Evolutionary conservation across 148 eudicot genomes (phyloP).

Genomic region (Euryodendron excelsum): DNA sequence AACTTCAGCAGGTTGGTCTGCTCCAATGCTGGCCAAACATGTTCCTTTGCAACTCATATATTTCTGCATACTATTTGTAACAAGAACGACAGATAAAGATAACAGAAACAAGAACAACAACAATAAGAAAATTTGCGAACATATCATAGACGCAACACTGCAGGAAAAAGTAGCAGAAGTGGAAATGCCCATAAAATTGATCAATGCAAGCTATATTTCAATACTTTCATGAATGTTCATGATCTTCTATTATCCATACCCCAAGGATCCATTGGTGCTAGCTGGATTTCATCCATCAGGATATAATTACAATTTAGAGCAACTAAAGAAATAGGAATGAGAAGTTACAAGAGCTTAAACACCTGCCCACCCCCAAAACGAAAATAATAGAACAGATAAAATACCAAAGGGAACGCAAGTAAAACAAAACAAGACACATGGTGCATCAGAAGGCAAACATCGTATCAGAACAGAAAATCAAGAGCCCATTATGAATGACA

Average conservation of each 20-base stretch:
- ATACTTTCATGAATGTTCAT: background rate
- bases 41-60: slow-evolving; percentile 83
- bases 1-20: slow-evolving; percentile 99
- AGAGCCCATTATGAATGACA: background rate
- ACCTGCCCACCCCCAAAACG: background rate
- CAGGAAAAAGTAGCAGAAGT: background rate
- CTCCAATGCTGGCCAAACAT: slow-evolving; percentile 81
- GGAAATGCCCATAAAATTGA: background rate
- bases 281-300: background rate
- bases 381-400: too few relatives aligned
- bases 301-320: background rate
- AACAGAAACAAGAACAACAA: background rate
- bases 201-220: background rate
- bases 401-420: too few relatives aligned
- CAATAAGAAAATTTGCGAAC: background rate
- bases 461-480: background rate
- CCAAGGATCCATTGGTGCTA: background rate
- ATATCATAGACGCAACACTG: background rate
- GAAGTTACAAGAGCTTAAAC: background rate
- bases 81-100: background rate
- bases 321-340: background rate
- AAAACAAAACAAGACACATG: too few relatives aligned
- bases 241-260: background rate
- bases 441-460: too few relatives aligned
- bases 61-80: slow-evolving; percentile 63